phyloP scores from a whole-genome alignment of 371 early-diverging fungal genomes.

The Mucor mucedo region DNA sequence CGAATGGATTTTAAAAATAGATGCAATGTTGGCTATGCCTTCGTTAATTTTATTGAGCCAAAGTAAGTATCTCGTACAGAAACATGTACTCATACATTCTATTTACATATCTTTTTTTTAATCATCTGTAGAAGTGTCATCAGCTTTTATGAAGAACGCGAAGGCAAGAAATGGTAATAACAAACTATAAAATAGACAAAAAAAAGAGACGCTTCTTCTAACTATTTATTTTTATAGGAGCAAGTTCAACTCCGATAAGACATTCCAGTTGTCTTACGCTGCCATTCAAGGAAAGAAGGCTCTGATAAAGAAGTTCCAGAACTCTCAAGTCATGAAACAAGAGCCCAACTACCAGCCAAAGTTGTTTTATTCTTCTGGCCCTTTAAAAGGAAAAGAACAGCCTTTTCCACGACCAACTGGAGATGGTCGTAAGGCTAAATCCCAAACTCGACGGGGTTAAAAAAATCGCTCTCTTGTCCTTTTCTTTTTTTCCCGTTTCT shows the following conservation, averaged over 20 bases:
- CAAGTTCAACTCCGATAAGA: no score
- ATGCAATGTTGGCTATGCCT: conserved; percentile 91
- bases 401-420: not conserved
- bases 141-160: conserved; percentile 74
- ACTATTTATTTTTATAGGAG: no score
- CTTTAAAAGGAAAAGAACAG: conserved; percentile 61
- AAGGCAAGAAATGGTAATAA: conserved; percentile 79
- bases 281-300: conserved; percentile 84
- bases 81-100: conserved; percentile 45
- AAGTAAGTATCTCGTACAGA: conserved; percentile 25
- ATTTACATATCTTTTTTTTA: not conserved
- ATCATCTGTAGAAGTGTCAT: conserved; percentile 53
- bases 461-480: no score
- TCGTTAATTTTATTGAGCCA: conserved; percentile 82
- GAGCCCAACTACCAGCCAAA: conserved; percentile 78
- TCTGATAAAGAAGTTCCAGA: conserved; percentile 86
- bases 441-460: no score
- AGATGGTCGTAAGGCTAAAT: no score
- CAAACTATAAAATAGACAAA: no score
- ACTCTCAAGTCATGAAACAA: conserved; percentile 83
- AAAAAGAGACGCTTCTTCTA: no score
- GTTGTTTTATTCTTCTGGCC: conserved; percentile 71
- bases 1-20: conserved; percentile 91
- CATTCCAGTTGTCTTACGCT: conserved; percentile 74
- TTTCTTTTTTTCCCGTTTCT: no score